Evolutionary conservation across 176 grass and related monocot genomes (phyloP).

Genomic region (Pharus latifolius): DNA sequence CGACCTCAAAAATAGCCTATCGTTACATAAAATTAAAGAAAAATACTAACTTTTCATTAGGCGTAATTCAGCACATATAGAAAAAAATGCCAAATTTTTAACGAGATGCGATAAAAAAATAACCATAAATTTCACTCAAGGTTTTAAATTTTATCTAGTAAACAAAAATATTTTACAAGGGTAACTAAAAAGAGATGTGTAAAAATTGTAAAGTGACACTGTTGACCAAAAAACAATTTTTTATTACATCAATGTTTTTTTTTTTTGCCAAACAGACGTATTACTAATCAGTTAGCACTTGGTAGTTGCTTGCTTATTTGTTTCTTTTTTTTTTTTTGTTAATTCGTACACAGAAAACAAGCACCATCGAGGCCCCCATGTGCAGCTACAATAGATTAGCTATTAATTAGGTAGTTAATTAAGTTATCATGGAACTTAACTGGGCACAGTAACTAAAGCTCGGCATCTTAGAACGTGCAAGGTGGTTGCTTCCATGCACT

Average conservation of each 20-base stretch:
- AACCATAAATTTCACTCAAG: too few species aligned
- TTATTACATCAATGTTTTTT: background rate
- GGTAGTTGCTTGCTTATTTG: background rate
- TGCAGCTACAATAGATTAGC: constrained; percentile 11
- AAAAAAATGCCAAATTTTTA: too few species aligned
- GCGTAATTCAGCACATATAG: too few species aligned
- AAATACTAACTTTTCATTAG: too few species aligned
- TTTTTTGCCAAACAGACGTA: background rate
- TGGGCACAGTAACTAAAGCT: constrained; percentile 37
- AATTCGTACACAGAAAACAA: background rate
- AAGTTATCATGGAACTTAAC: constrained; percentile 31
- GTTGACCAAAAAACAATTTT: too few species aligned
- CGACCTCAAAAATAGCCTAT: background rate
- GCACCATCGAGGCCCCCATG: constrained; percentile 3
- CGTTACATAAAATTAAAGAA: background rate
- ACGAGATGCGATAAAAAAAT: too few species aligned
- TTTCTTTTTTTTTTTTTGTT: background rate
- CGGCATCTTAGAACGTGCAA: constrained; percentile 55
- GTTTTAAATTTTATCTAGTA: too few species aligned
- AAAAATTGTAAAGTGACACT: too few species aligned
- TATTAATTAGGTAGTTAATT: constrained; percentile 18
- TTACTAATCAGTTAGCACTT: background rate
- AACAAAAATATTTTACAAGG: too few species aligned
- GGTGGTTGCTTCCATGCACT: constrained; percentile 28
- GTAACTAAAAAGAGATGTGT: too few species aligned